Conservation (phyloP, 352 stramenopile genomes). For the Phytophthora sp. region DNA sequence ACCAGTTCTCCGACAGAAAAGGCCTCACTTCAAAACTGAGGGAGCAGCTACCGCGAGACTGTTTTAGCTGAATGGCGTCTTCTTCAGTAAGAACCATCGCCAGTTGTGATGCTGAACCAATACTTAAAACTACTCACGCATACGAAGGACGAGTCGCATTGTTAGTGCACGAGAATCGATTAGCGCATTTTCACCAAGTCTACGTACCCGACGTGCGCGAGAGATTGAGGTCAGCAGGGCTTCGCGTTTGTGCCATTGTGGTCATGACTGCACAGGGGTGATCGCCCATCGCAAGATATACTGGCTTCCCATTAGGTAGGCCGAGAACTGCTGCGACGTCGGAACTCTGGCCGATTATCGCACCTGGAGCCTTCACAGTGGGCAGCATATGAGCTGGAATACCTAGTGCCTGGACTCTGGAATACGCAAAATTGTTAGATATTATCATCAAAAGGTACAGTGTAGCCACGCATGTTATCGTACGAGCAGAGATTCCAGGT, state of each 20-base stretch:
- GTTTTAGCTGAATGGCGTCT: constrained; percentile 23
- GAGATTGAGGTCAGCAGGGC: constrained; percentile 28
- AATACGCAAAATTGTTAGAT: background rate
- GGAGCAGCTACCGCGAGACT: constrained; percentile 22
- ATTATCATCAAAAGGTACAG: background rate
- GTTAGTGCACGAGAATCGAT: background rate
- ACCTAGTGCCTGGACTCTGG: constrained; percentile 54
- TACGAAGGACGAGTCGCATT: background rate
- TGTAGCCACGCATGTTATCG: too few species aligned
- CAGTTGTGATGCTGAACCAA: constrained; percentile 75
- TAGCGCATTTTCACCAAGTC: background rate
- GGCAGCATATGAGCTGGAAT: constrained; percentile 61
- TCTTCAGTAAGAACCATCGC: constrained; percentile 59
- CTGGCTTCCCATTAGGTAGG: constrained; percentile 31
- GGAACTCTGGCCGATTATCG: constrained; percentile 44
- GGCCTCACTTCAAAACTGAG: constrained; percentile 71
- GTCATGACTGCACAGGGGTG: constrained; percentile 72
- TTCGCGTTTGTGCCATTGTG: constrained; percentile 29
- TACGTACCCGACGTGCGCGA: constrained; percentile 36
- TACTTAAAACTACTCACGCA: constrained; percentile 56
- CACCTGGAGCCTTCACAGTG: constrained; percentile 41
- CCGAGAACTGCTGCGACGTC: constrained; percentile 20
- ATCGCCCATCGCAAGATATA: constrained; percentile 75
- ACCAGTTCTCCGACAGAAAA: constrained; percentile 51
- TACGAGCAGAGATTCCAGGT: constrained; percentile 54